Conservation (phyloP, 805 yeast genomes). For the Lipomyces lipofer region DNA sequence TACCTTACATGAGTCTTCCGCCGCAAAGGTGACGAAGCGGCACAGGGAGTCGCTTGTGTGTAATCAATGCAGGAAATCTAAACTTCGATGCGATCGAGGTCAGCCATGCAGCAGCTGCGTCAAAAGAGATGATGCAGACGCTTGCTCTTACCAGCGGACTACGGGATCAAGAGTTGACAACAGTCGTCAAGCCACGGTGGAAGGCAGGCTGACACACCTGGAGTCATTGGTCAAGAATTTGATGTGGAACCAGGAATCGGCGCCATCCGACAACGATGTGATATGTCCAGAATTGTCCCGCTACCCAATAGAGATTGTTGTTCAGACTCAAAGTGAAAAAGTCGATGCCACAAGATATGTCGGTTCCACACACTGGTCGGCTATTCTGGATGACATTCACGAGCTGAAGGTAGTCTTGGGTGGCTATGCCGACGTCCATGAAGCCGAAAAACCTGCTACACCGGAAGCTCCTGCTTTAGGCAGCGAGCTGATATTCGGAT, state of each 20-base stretch:
- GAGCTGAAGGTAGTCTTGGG: not conserved
- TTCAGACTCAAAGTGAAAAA: not conserved
- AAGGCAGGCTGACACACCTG: not conserved
- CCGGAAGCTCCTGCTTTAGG: not conserved
- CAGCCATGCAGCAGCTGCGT: not conserved
- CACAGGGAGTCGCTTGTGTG: not conserved
- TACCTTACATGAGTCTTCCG: not conserved
- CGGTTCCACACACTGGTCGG: not conserved
- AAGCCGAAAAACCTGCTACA: not conserved
- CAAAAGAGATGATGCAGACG: not conserved
- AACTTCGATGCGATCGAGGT: not conserved
- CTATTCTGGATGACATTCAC: not conserved
- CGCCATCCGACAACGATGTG: not conserved
- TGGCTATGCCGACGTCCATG: not conserved
- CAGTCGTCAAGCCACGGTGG: not conserved
- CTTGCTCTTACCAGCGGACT: not conserved
- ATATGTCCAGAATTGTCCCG: not conserved
- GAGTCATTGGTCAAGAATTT: not conserved
- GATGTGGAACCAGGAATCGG: not conserved
- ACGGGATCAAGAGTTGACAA: not conserved
- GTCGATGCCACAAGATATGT: not conserved
- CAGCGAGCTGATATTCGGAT: not conserved
- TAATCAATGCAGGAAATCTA: not conserved
- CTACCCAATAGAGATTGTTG: not conserved
- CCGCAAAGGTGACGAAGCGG: not conserved